Conservation (phyloP, 1,139 yeast species). For the Suhomyces yuchorum region DNA sequence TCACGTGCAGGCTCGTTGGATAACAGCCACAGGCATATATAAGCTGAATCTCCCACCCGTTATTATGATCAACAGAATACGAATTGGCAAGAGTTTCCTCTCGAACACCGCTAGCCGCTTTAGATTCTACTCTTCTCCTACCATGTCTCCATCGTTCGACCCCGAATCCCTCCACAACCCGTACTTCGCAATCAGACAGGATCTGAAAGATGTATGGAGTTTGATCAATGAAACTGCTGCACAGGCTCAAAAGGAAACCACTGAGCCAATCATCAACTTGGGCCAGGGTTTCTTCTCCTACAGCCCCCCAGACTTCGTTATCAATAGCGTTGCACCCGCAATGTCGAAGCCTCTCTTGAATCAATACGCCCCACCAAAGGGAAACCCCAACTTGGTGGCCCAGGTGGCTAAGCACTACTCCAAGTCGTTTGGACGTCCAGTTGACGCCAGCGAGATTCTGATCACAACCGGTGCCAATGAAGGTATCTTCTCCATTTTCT, state of each 20-base stretch:
- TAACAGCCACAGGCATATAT: constrained; percentile 10
- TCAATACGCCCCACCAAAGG: constrained; percentile 91
- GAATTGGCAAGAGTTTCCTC: neutral
- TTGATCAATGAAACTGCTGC: constrained; percentile 95
- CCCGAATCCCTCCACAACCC: constrained; percentile 51
- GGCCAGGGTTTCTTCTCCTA: constrained; percentile 98
- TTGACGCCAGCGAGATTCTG: constrained; percentile 66
- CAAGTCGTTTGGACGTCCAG: constrained; percentile 60
- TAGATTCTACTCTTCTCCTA: neutral
- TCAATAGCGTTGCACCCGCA: constrained; percentile 78
- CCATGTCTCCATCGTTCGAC: constrained; percentile 1
- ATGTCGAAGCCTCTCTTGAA: constrained; percentile 71
- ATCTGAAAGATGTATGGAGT: constrained; percentile 89
- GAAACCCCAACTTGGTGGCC: constrained; percentile 72
- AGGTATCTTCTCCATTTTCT: constrained; percentile 82
- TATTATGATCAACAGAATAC: neutral
- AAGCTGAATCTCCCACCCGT: neutral
- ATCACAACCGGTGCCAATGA: constrained; percentile 97
- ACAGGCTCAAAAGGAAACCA: constrained; percentile 62
- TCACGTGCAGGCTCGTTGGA: constrained; percentile 6
- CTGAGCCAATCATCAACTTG: constrained; percentile 76
- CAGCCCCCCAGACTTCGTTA: constrained; percentile 88
- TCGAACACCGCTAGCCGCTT: neutral
- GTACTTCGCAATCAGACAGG: constrained; percentile 56
- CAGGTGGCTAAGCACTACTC: constrained; percentile 74